Evolutionary conservation across 2,329 filamentous ascomycete genomes (phyloP).

Genomic region (Colletotrichum sp.): DNA sequence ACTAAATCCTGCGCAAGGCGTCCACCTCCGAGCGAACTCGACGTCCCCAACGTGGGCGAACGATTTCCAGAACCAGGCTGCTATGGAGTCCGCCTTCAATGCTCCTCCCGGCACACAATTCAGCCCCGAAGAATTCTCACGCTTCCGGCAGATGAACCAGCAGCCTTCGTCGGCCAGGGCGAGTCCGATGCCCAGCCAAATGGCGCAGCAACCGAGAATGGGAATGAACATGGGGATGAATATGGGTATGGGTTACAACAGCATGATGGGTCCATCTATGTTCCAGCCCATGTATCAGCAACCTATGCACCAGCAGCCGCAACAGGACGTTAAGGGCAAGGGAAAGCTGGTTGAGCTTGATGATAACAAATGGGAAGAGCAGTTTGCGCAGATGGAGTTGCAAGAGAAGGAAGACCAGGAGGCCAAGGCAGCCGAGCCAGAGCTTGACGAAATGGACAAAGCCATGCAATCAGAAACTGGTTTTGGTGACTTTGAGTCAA

Average conservation of each 20-base stretch:
- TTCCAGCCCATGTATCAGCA: slow-evolving; percentile 54
- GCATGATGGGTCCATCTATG: slow-evolving; percentile 63
- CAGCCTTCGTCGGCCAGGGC: slow-evolving; percentile 56
- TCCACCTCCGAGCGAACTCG: slow-evolving; percentile 58
- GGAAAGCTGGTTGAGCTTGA: slow-evolving; percentile 94
- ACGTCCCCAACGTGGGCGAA: slow-evolving; percentile 60
- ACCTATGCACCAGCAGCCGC: slow-evolving; percentile 48
- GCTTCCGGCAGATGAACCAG: slow-evolving; percentile 78
- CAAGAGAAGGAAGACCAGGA: slow-evolving; percentile 61
- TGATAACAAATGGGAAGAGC: slow-evolving; percentile 93
- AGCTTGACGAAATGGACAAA: slow-evolving; percentile 86
- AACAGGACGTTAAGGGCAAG: slow-evolving; percentile 73
- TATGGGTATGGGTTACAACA: slow-evolving; percentile 61
- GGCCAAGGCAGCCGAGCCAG: slow-evolving; percentile 71
- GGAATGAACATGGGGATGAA: slow-evolving; percentile 54
- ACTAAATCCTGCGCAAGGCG: slow-evolving; percentile 53
- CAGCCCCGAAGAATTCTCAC: slow-evolving; percentile 83
- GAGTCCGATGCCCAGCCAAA: slow-evolving; percentile 63
- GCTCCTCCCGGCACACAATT: slow-evolving; percentile 67
- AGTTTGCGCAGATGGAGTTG: slow-evolving; percentile 88
- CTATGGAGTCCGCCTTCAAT: slow-evolving; percentile 76
- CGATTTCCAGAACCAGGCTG: slow-evolving; percentile 62
- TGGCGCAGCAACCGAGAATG: slow-evolving; percentile 52
- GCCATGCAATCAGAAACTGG: slow-evolving; percentile 71
- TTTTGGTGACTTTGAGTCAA: slow-evolving; percentile 87